Evolutionary conservation across 352 stramenopile species (phyloP).

Genomic region (Phytopythium cucurbitacearum): DNA sequence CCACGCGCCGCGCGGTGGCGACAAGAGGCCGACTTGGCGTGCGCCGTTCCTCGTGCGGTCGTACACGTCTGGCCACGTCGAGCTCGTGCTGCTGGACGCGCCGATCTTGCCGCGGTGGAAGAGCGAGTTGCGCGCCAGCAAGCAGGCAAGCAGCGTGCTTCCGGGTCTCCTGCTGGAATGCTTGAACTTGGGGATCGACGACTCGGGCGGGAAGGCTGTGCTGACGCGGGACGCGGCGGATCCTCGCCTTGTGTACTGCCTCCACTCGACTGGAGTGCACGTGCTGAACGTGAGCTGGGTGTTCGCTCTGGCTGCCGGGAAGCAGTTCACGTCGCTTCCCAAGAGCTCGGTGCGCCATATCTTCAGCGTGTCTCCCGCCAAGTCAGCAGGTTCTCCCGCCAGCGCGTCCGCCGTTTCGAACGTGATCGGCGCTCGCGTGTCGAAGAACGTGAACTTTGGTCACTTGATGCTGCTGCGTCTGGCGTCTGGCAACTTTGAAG

Average conservation of each 20-base stretch:
- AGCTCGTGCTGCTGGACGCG: slow-evolving; percentile 63
- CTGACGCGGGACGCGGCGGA: slow-evolving; percentile 48
- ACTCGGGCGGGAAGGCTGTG: slow-evolving; percentile 58
- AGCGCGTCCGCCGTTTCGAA: slow-evolving; percentile 12
- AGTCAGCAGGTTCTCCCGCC: neutral
- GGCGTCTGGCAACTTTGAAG: slow-evolving; percentile 64
- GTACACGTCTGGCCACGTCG: slow-evolving; percentile 73
- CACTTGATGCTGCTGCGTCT: slow-evolving; percentile 73
- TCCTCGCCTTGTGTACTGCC: slow-evolving; percentile 59
- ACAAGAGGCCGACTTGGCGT: slow-evolving; percentile 26
- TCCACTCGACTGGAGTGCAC: slow-evolving; percentile 76
- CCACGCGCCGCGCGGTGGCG: slow-evolving; percentile 20
- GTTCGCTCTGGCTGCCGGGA: slow-evolving; percentile 45
- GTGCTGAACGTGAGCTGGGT: slow-evolving; percentile 78
- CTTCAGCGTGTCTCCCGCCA: slow-evolving; percentile 65
- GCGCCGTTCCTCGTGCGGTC: slow-evolving; percentile 62
- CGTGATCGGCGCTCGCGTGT: slow-evolving; percentile 55
- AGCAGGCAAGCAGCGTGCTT: slow-evolving; percentile 18
- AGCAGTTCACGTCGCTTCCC: slow-evolving; percentile 52
- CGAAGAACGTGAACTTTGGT: slow-evolving; percentile 76
- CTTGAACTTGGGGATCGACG: slow-evolving; percentile 65
- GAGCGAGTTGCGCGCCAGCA: slow-evolving; percentile 13
- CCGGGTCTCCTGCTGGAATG: slow-evolving; percentile 66
- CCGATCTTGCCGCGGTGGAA: slow-evolving; percentile 64
- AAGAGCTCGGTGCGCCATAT: slow-evolving; percentile 73